phyloP scores from a whole-genome alignment of 2,329 filamentous ascomycete species.

The Stachybotrys elegans region DNA sequence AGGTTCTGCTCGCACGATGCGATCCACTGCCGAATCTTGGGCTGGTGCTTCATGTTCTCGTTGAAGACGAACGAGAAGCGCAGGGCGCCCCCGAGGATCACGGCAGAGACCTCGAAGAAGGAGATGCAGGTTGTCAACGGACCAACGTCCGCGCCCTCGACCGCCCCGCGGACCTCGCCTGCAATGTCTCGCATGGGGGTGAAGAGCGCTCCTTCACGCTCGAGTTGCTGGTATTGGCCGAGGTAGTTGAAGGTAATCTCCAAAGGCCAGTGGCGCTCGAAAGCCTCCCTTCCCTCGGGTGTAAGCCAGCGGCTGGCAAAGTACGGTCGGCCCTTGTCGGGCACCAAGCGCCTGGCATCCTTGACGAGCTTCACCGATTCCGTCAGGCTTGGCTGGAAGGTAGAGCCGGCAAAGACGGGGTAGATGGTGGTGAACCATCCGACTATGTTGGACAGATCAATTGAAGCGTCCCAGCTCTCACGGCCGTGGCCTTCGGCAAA shows the following conservation, averaged over 20 bases:
- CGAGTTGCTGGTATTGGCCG: conserved; percentile 22
- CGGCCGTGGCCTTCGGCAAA: conserved; percentile 31
- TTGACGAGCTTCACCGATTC: conserved; percentile 11
- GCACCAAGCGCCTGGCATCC: conserved; percentile 7
- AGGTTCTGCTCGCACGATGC: conserved; percentile 35
- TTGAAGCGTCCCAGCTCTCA: conserved; percentile 20
- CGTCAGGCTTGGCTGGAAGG: conserved; percentile 1
- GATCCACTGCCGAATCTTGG: conserved; percentile 38
- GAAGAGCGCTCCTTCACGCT: conserved; percentile 19
- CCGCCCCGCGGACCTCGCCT: conserved; percentile 3
- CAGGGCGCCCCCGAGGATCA: conserved; percentile 36
- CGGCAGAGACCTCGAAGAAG: conserved; percentile 41
- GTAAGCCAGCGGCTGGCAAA: conserved; percentile 8
- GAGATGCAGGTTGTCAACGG: conserved; percentile 27
- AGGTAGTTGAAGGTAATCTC: conserved; percentile 22
- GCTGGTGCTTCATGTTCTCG: conserved; percentile 31
- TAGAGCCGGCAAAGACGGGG: conserved; percentile 17
- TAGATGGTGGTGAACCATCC: conserved; percentile 34
- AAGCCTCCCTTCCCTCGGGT: conserved; percentile 1
- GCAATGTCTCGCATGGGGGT: conserved; percentile 11
- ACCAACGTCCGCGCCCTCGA: conserved; percentile 5
- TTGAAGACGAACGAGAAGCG: conserved; percentile 40
- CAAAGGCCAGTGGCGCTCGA: conserved; percentile 15
- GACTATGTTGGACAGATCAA: conserved; percentile 26
- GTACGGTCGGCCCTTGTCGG: conserved; percentile 2